Percentiles rank a stretch among this genome's conserved stretches.
Evolutionary conservation across 345 rosid species (phyloP).

Genomic region (Geranium rotundifolium): DNA sequence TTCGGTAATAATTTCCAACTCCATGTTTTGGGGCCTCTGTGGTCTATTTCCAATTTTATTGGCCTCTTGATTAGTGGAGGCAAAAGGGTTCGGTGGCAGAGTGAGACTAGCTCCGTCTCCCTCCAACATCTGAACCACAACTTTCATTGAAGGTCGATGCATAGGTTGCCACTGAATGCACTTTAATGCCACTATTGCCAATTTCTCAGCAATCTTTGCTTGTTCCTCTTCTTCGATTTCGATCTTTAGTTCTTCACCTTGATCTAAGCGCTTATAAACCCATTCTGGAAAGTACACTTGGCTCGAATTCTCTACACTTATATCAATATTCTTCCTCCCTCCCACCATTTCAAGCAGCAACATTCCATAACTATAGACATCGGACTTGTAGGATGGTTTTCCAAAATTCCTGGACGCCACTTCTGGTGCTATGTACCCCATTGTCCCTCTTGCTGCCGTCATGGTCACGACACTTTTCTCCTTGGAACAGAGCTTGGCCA

Average conservation of each 20-base stretch:
- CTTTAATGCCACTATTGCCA: constrained; percentile 13
- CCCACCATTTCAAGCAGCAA: no score
- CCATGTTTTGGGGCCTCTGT: background rate
- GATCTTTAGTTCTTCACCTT: constrained; percentile 4
- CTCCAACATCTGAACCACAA: constrained; percentile 16
- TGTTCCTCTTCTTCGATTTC: constrained; percentile 3
- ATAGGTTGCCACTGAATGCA: constrained; percentile 17
- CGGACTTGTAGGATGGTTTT: no score
- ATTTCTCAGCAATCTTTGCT: constrained; percentile 13
- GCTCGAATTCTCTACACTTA: no score
- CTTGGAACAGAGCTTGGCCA: no score
- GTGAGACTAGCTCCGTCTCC: constrained; percentile 1
- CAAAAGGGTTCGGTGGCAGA: constrained; percentile 9
- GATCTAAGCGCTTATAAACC: background rate
- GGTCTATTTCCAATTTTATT: no score
- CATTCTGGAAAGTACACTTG: background rate
- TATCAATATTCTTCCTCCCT: no score
- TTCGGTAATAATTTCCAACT: background rate
- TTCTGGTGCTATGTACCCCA: no score
- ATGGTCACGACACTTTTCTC: no score
- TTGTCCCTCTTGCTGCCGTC: no score
- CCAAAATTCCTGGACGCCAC: no score
- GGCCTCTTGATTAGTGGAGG: background rate
- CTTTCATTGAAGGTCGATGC: constrained; percentile 16
- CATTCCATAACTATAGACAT: no score